Evolutionary conservation across 176 grass and related monocot genomes (phyloP), one percentile per base, ranked within the genome.

Genomic region (Areca catechu): DNA sequence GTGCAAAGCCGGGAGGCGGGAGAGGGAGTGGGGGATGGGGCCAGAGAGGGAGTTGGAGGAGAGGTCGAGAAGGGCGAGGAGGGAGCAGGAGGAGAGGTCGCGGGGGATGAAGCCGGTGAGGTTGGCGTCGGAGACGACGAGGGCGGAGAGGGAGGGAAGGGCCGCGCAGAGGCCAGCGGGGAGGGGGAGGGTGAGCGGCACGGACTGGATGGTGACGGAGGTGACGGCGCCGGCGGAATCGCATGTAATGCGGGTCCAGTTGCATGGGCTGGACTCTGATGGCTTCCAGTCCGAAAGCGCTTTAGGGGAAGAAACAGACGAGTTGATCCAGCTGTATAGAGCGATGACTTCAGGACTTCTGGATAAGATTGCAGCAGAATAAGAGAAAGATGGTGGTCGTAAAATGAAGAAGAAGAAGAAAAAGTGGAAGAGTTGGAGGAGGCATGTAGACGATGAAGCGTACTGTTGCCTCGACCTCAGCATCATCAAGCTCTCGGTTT

Each of bases 101-200:
- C 43, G 23, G 4, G 83, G 86, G 47, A 97, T 25, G 48, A 1
- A 48, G 29, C 83, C 93, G 2, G 93, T 97, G 7, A 91, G 70
- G 62, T 97, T 97, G n/a, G 81, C 78, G 3, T 97, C 87, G 22
- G 93, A 85, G 69, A 80, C 54, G 5, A 80, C 65, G 37, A 97
- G 61, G 19, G 62, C 43, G 1, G 62, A 20, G 37, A 97, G 77
- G 1, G 4, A 51, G 0, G 86, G 64, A 0, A 91, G 71, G 18
- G 77, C 62, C 4, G 69, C 50, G 71, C 86, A 97, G 60, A 97
- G 71, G 6, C 80, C 78, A 0, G 29, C 0, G 0, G 87, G 87
- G 1, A 83, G 24, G 0, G 80, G 1, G 50, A 72, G 53, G 14
- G 75, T 81, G 18, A 97, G 83, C 51, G 74, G 87, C 3, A 92